Base-by-base conservation (phyloP, 78 protist genomes). In the Pelomyxa schiedti region DNA sequence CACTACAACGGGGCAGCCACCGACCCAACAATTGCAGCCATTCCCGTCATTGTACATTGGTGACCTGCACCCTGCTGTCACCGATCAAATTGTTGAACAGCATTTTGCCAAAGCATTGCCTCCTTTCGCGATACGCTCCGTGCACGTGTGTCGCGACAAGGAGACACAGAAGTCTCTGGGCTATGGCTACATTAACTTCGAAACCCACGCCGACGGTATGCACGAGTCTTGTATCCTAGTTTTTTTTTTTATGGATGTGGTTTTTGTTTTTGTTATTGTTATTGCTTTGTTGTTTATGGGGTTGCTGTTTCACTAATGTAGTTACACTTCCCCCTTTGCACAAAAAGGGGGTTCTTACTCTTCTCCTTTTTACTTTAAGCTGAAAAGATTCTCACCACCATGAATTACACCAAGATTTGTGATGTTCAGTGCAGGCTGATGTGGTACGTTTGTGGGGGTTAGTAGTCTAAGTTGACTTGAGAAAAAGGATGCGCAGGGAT, bases 121-220 rank as follows among this genome's bases (percentile, higher is more conserved):
- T n/a, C n/a, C n/a, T n/a, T 98, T 98, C 32, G 85, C 89, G 24
- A 93, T 96, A 37, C 83, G 86, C 28, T 88, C 94, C 53, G 92
- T 94, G 78, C 90, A 93, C 3, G 96, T 97, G 40, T 92, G 95
- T 72, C 89, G 99, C 5, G 98, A 96, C 63, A 71, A 86, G 58
- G 43, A 63, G 47, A 91, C 97, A 8, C 93, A 87, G 42, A 88
- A 90, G 41, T 93, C 97, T 8, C 88, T 95, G n/a, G 95, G 95
- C 40, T 95, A 97, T 72, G 96, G 96, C 28, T 97, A 95, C 86
- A 95, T 97, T 70, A 95, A 95, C 95, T 97, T 90, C 75, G 88
- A 87, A 84, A 85, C 67, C 43, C 38, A 70, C 8, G 67, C 58
- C 16, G 85, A 85, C 82, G n/a, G n/a, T n/a, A n/a, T n/a, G n/a